phyloP scores from a whole-genome alignment of 805 yeast genomes.

The Wickerhamomyces silvicola region DNA sequence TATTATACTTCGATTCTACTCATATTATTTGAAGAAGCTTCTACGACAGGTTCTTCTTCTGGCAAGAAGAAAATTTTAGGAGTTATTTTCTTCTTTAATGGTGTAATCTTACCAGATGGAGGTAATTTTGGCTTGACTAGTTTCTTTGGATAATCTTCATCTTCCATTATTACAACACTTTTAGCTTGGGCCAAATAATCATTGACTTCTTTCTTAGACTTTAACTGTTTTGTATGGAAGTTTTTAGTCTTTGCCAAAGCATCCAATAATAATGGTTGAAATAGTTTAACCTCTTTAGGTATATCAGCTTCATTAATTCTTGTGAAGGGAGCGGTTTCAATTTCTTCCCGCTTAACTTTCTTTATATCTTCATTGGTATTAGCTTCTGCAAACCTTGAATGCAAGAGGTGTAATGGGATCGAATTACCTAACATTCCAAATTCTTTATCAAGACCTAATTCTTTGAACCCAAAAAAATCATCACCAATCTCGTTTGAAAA shows the following conservation, averaged over 20 bases:
- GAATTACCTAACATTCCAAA: constrained; percentile 77
- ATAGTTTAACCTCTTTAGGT: constrained; percentile 45
- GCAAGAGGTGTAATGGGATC: constrained; percentile 84
- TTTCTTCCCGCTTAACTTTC: constrained; percentile 56
- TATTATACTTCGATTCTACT: too few species aligned
- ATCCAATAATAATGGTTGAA: constrained; percentile 48
- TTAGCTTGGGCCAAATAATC: constrained; percentile 27
- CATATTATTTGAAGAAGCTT: neutral
- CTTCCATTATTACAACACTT: constrained; percentile 61
- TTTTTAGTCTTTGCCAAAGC: constrained; percentile 36
- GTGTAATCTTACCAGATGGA: constrained; percentile 80
- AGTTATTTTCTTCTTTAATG: constrained; percentile 56
- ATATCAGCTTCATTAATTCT: constrained; percentile 48
- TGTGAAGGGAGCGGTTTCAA: constrained; percentile 48
- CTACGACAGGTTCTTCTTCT: constrained; percentile 17
- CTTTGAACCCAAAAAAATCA: constrained; percentile 96
- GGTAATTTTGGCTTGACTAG: constrained; percentile 74
- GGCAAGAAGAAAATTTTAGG: constrained; percentile 48
- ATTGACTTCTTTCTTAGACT: constrained; percentile 18
- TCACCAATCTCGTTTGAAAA: constrained; percentile 92
- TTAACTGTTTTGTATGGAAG: constrained; percentile 32
- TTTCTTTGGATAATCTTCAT: constrained; percentile 78
- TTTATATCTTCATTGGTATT: constrained; percentile 37
- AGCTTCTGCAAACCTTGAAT: constrained; percentile 64
- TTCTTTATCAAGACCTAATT: constrained; percentile 88